These are phyloP conservation scores for Cerrena zonata DNA, from an alignment of 1,284 basidiomycete genomes.

Conservation along the genomic window DNA sequence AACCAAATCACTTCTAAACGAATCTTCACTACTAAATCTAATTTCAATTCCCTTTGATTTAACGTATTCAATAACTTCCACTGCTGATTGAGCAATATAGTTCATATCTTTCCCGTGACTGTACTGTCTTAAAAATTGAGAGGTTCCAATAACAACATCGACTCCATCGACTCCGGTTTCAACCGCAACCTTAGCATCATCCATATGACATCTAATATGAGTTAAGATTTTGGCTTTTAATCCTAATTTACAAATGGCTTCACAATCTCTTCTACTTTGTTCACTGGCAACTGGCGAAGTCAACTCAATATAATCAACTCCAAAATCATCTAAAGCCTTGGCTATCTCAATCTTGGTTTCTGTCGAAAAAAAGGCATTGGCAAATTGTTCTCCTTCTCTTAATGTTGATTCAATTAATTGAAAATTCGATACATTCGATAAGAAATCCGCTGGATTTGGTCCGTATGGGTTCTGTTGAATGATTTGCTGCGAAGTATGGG, in stretches of 20 bases:
- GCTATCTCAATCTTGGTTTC: constrained; percentile 99
- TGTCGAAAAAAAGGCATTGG: constrained; percentile 98
- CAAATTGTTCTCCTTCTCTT: constrained; percentile 98
- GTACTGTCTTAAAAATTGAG: constrained; percentile 97
- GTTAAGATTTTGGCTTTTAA: constrained; percentile 96
- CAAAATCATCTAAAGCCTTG: constrained; percentile 93
- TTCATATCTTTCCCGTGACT: constrained; percentile 99
- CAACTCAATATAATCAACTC: constrained; percentile 99
- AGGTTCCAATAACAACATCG: constrained; percentile 98
- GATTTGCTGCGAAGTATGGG: no score
- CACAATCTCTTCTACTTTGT: constrained; percentile 87
- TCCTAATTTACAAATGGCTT: constrained; percentile 98
- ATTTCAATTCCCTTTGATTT: constrained; percentile 99
- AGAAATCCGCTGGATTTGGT: constrained; percentile 82
- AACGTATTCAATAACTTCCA: constrained; percentile 98
- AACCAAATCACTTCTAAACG: constrained; percentile 98
- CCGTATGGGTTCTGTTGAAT: constrained; percentile 92
- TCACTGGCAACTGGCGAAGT: constrained; percentile 98
- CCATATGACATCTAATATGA: constrained; percentile 99
- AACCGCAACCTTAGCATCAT: constrained; percentile 96
- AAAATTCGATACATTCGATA: constrained; percentile 89
- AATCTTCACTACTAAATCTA: constrained; percentile 99
- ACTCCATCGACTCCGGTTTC: constrained; percentile 99
- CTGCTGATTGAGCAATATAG: constrained; percentile 98
- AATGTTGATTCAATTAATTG: constrained; percentile 97